Evolutionary conservation across 352 stramenopile genomes (phyloP), one percentile per base, ranked within the genome.

Genomic region (Globisporangium lucens): DNA sequence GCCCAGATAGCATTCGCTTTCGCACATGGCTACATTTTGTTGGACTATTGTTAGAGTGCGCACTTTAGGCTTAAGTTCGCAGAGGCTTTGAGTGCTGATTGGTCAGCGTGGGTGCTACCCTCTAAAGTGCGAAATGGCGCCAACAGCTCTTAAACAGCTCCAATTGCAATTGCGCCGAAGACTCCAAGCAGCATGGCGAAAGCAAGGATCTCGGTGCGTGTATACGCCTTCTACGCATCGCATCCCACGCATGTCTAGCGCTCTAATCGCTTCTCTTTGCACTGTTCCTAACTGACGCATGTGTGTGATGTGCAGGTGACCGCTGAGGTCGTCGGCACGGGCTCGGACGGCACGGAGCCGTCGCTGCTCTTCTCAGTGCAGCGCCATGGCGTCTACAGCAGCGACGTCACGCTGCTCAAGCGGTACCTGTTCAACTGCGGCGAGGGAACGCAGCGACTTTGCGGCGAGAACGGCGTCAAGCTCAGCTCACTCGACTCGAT

Each of bases 371-470:
- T 92, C 64, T 79, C 78, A 0, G 77, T 89, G n/a, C 76, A 87
- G 56, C 78, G 79, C n/a, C 80, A 85, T 27, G 82, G 78, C 33
- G 59, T 88, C 12, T 90, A 89, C 74, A 90, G 84, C 66, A 61
- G 72, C 56, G 84, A 92, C 55, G 69, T 77, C 35, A 86, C 74
- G 56, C 68, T 90, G 66, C 67, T 90, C 20, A 77, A 85, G 69
- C 73, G 79, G 27, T 90, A 90, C 35, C 56, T 92, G 12, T 90
- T 92, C 68, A 90, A 92, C 62, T 92, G 82, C 58, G 82, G 82
- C 47, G 82, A 90, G 70, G 80, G 82, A 24, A 90, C 82, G 5
- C 82, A 90, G 53, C 79, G 82, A 3, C 74, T 92, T 8, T 87
- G 80, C 20, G 80, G 82, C 33, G 84, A 92, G 64, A 89, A 89